Conservation (phyloP, 1,139 yeast species). For the Diutina siamensis region DNA sequence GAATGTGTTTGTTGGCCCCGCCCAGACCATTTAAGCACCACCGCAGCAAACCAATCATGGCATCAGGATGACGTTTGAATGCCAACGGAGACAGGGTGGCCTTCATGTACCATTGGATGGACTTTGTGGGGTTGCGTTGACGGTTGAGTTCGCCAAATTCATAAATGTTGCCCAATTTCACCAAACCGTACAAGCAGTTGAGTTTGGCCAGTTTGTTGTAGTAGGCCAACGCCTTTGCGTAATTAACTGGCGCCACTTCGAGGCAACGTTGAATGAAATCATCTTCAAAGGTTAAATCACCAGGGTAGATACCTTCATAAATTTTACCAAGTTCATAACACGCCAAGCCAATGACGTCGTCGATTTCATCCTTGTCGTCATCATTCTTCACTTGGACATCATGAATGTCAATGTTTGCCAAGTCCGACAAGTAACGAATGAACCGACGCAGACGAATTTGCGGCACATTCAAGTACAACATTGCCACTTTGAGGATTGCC, state of each 20-base stretch:
- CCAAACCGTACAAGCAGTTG: constrained; percentile 73
- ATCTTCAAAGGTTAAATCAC: constrained; percentile 28
- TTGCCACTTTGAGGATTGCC: constrained; percentile 32
- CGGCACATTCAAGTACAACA: constrained; percentile 27
- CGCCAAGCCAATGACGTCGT: constrained; percentile 32
- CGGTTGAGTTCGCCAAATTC: constrained; percentile 76
- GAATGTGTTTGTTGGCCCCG: constrained; percentile 38
- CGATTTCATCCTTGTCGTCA: constrained; percentile 31
- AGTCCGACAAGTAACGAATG: constrained; percentile 2
- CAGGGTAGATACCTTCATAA: constrained; percentile 54
- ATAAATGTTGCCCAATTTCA: constrained; percentile 74
- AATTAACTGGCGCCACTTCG: constrained; percentile 35
- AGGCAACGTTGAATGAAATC: constrained; percentile 25
- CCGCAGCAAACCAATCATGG: constrained; percentile 81
- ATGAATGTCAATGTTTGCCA: constrained; percentile 4
- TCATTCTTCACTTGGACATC: constrained; percentile 10
- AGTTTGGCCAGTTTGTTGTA: constrained; percentile 71
- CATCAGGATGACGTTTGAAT: constrained; percentile 65
- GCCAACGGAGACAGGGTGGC: constrained; percentile 50
- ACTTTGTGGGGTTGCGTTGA: constrained; percentile 53
- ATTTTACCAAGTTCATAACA: constrained; percentile 51
- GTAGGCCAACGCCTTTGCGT: constrained; percentile 51
- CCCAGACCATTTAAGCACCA: constrained; percentile 85
- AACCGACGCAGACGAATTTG: constrained; percentile 21
- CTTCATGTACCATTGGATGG: constrained; percentile 82